phyloP scores from a whole-genome alignment of 2,329 filamentous ascomycete genomes.

The Fusarium phyllophilum region DNA sequence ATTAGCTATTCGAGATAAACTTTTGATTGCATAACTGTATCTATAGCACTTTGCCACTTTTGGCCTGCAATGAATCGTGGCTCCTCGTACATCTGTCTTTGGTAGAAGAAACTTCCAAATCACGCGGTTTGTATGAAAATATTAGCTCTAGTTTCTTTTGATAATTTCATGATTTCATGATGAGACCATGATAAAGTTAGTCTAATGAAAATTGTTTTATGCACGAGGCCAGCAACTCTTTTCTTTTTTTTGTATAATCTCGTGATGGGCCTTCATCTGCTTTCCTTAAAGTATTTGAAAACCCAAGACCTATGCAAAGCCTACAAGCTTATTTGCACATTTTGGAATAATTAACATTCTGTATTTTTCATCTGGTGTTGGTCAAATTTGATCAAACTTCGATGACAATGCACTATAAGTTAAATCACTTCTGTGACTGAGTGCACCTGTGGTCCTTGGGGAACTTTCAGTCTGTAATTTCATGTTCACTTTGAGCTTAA shows the following conservation, averaged over 20 bases:
- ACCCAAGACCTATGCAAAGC: not conserved
- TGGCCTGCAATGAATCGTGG: not conserved
- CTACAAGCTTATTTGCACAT: not conserved
- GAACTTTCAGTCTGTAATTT: not conserved
- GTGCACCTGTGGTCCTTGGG: no score
- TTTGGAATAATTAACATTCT: not conserved
- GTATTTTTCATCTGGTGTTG: not conserved
- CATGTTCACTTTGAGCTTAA: not conserved
- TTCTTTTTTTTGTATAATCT: not conserved
- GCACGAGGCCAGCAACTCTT: not conserved
- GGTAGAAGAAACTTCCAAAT: not conserved
- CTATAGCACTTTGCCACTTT: not conserved
- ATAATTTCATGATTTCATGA: no score
- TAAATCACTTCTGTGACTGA: not conserved
- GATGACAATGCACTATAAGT: not conserved
- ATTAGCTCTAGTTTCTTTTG: not conserved
- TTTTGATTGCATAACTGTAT: not conserved
- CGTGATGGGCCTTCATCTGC: not conserved
- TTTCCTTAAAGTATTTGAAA: not conserved
- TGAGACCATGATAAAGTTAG: not conserved
- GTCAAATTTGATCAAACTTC: not conserved
- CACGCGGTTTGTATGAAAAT: not conserved
- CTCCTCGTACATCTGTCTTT: not conserved
- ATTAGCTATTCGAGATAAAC: not conserved
- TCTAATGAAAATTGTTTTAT: not conserved